Evolutionary conservation across 202 grass and related monocot species (phyloP).

Genomic region (Schoenoplectus tabernaemontani): DNA sequence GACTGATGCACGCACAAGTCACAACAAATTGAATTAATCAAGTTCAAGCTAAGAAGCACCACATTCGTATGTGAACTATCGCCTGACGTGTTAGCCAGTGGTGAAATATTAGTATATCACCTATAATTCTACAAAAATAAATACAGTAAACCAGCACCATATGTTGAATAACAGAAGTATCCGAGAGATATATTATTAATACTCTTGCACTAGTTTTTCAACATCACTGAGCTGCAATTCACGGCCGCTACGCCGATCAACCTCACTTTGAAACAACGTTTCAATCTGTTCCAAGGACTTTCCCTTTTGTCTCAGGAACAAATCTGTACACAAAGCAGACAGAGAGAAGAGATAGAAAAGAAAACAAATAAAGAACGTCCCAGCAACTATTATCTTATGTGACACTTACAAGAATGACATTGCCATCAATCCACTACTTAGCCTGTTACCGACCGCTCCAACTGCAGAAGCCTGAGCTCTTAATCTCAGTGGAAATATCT

Average conservation of each 20-base stretch:
- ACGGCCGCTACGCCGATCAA: slow-evolving; percentile 11
- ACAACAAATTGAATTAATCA: background rate
- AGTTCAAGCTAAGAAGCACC: background rate
- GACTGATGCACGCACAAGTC: background rate
- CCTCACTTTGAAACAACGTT: too few relatives aligned
- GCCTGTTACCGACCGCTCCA: slow-evolving; percentile 33
- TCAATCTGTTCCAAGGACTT: too few relatives aligned
- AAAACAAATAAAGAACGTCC: slow-evolving; percentile 45
- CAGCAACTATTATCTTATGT: slow-evolving; percentile 23
- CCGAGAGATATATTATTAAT: background rate
- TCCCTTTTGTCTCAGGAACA: too few relatives aligned
- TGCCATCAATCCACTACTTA: slow-evolving; percentile 39
- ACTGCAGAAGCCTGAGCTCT: slow-evolving; percentile 40
- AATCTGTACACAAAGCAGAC: slow-evolving; percentile 36
- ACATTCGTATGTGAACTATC: background rate
- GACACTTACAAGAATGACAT: slow-evolving; percentile 43
- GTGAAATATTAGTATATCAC: background rate
- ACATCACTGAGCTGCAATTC: slow-evolving; percentile 32
- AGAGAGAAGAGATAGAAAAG: slow-evolving; percentile 26
- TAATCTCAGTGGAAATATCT: slow-evolving; percentile 36
- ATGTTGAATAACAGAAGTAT: background rate
- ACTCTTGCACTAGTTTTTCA: slow-evolving; percentile 11
- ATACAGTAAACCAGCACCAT: background rate
- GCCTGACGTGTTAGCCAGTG: background rate
- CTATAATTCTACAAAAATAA: background rate